These are phyloP conservation scores for Linum usitatissimum DNA, from an alignment of 345 rosid genomes.

Conservation along the genomic window DNA sequence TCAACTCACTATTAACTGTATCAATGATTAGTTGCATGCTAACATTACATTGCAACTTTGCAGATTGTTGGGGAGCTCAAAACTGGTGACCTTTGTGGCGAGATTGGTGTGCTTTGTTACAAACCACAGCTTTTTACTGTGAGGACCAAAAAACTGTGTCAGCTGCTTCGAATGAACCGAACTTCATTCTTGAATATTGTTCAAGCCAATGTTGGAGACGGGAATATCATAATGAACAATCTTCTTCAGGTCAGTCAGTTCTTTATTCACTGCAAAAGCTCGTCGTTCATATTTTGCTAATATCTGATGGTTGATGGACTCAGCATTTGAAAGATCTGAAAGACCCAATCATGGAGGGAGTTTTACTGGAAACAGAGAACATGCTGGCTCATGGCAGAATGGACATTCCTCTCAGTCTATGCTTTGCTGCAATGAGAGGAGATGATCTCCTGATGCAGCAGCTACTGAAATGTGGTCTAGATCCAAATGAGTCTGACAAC, in stretches of 20 bases:
- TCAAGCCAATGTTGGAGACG: constrained; percentile 91
- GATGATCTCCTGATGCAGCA: constrained; percentile 18
- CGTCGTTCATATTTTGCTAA: not conserved
- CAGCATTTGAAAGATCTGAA: constrained; percentile 57
- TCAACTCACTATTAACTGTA: not conserved
- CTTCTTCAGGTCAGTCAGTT: constrained; percentile 56
- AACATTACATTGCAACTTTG: constrained; percentile 9
- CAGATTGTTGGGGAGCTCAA: constrained; percentile 62
- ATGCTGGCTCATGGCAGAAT: constrained; percentile 66
- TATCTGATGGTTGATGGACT: not conserved
- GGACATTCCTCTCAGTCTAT: constrained; percentile 70
- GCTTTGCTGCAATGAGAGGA: constrained; percentile 23
- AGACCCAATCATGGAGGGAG: constrained; percentile 59
- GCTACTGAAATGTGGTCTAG: constrained; percentile 20
- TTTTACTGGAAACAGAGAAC: constrained; percentile 58
- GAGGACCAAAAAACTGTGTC: constrained; percentile 77
- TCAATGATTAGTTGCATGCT: not conserved
- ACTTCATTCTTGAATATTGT: constrained; percentile 70
- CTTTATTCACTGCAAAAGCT: not conserved
- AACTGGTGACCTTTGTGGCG: constrained; percentile 76
- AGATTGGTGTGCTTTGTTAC: constrained; percentile 79
- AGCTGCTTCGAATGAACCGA: constrained; percentile 78
- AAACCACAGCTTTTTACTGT: constrained; percentile 85
- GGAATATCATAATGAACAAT: constrained; percentile 81
- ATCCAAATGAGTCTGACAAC: constrained; percentile 26